phyloP scores from a whole-genome alignment of 2,329 filamentous ascomycete genomes.

The Lachnellula suecica region DNA sequence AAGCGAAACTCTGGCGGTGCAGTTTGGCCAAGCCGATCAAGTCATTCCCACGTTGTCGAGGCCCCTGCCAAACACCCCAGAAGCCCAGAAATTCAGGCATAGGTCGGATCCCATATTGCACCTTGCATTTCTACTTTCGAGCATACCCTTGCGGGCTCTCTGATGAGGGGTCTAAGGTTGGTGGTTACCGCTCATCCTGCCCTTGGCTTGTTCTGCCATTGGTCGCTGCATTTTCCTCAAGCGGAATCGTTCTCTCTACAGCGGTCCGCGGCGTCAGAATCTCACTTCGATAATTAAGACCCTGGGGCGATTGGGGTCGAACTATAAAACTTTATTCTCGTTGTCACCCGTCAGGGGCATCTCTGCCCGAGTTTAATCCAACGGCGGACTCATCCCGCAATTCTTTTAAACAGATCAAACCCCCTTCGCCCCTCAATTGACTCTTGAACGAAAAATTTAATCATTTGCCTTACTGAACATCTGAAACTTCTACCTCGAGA shows the following conservation, averaged over 20 bases:
- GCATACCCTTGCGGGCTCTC: neutral
- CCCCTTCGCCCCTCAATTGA: neutral
- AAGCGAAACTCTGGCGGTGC: slow-evolving; percentile 14
- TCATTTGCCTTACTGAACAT: neutral
- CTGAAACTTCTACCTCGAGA: no score
- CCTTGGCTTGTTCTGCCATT: slow-evolving; percentile 16
- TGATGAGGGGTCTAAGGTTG: neutral
- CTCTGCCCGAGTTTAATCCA: slow-evolving; percentile 10
- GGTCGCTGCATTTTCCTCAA: slow-evolving; percentile 17
- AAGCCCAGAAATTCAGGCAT: neutral
- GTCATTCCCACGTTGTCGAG: slow-evolving; percentile 1
- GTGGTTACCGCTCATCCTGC: slow-evolving; percentile 15
- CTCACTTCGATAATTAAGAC: neutral
- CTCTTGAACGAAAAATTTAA: neutral
- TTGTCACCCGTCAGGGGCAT: slow-evolving; percentile 8
- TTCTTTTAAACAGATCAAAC: slow-evolving; percentile 8
- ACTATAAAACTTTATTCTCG: slow-evolving; percentile 9
- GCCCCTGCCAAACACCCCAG: neutral
- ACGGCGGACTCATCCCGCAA: neutral
- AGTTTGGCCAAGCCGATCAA: slow-evolving; percentile 12
- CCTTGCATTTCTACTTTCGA: neutral
- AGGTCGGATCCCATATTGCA: neutral
- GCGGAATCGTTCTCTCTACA: slow-evolving; percentile 12
- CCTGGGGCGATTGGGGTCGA: slow-evolving; percentile 4
- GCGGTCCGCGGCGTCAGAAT: slow-evolving; percentile 14